Evolutionary conservation across 768 basidiomycete species (phyloP).

Genomic region (Suillus luteus): DNA sequence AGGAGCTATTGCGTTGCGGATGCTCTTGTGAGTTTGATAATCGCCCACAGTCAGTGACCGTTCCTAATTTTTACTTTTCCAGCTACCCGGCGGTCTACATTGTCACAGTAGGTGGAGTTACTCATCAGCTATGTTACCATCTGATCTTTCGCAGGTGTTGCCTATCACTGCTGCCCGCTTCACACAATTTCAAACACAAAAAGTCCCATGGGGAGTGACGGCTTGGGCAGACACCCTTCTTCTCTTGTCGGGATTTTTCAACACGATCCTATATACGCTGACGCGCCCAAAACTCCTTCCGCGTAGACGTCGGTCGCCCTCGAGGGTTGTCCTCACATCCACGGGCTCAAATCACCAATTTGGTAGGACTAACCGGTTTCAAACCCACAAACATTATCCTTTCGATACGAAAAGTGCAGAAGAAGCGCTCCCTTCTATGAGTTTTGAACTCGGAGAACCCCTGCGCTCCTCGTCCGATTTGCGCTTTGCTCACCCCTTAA

Average conservation of each 20-base stretch:
- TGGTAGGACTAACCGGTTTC: constrained; percentile 3
- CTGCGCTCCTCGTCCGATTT: constrained; percentile 7
- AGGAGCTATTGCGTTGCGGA: constrained; percentile 40
- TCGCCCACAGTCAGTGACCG: neutral
- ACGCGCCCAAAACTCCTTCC: constrained; percentile 45
- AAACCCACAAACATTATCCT: constrained; percentile 2
- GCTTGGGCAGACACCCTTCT: constrained; percentile 44
- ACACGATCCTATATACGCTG: constrained; percentile 39
- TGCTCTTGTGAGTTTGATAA: constrained; percentile 46
- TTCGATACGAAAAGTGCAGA: constrained; percentile 6
- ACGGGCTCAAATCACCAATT: neutral
- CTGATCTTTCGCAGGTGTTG: constrained; percentile 27
- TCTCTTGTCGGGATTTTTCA: constrained; percentile 47
- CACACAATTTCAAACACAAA: constrained; percentile 32
- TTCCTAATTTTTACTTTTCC: constrained; percentile 10
- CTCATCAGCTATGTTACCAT: neutral
- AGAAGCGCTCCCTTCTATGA: neutral
- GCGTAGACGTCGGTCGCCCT: constrained; percentile 8
- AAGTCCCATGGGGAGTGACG: constrained; percentile 38
- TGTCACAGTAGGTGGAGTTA: constrained; percentile 29
- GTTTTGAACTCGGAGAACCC: neutral
- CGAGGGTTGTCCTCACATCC: constrained; percentile 7
- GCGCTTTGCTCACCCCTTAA: constrained; percentile 3
- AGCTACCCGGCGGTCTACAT: constrained; percentile 52
- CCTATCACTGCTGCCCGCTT: constrained; percentile 47